Evolutionary conservation across 345 rosid genomes (phyloP).

Genomic region (Populus nigra): DNA sequence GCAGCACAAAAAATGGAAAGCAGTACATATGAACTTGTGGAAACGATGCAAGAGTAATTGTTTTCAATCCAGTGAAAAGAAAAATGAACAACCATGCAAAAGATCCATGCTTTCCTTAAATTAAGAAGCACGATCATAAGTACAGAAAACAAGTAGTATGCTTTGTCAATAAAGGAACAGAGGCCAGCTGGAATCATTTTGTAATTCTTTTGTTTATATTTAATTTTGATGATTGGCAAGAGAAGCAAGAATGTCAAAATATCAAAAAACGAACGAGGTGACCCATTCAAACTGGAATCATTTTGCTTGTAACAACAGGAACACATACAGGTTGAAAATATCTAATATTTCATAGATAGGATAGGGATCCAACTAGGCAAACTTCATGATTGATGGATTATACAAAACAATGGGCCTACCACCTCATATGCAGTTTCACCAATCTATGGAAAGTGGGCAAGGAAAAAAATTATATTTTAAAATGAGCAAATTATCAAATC

Average conservation of each 20-base stretch:
- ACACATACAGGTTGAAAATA: not conserved
- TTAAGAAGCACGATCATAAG: not conserved
- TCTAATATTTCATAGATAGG: not conserved
- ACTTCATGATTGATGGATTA: constrained; percentile 1
- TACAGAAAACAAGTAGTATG: constrained; percentile 1
- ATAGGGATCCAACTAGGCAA: not conserved
- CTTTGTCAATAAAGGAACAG: constrained; percentile 15
- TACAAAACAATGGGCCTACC: constrained; percentile 14
- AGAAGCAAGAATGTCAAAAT: not conserved
- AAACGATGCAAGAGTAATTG: not conserved
- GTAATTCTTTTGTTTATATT: not conserved
- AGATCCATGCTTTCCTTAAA: not conserved
- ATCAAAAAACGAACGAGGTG: too few relatives aligned
- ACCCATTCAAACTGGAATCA: not conserved
- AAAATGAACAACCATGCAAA: not conserved
- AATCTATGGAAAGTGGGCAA: not conserved
- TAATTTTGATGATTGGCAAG: constrained; percentile 15
- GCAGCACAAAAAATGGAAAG: not conserved
- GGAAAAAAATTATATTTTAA: not conserved
- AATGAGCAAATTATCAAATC: not conserved
- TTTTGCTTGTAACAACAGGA: not conserved
- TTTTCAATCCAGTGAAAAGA: not conserved
- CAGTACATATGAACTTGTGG: not conserved
- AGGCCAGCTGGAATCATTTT: constrained; percentile 16
- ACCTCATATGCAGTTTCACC: constrained; percentile 3